These are phyloP conservation scores for Clonostachys chloroleuca DNA, from an alignment of 2,329 filamentous ascomycete species.

Conservation along the genomic window DNA sequence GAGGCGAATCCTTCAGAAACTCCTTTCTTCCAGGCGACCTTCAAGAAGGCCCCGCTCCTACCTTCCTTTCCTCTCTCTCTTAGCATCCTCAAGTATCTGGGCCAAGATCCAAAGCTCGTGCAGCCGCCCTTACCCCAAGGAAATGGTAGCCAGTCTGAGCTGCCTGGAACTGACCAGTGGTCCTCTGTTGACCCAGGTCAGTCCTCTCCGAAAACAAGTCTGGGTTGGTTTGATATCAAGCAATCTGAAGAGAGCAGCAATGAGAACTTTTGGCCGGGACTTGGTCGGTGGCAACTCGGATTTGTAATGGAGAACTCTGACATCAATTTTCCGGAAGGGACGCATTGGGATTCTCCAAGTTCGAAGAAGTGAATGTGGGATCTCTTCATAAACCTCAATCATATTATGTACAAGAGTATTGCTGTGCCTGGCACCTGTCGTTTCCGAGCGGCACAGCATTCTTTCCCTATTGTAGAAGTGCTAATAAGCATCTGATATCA, in stretches of 20 bases:
- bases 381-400: too few species aligned
- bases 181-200: slow-evolving; percentile 25
- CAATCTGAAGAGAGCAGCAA: slow-evolving; percentile 20
- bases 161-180: slow-evolving; percentile 44
- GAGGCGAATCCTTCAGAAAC: slow-evolving; percentile 15
- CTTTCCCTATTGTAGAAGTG: too few species aligned
- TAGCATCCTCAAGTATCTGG: slow-evolving; percentile 3
- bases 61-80: slow-evolving; percentile 1
- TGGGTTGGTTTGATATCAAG: slow-evolving; percentile 42
- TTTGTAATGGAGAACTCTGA: slow-evolving; percentile 28
- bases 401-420: too few species aligned
- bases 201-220: slow-evolving; percentile 17
- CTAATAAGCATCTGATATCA: too few species aligned
- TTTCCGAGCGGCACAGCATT: too few species aligned
- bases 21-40: slow-evolving; percentile 33
- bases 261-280: slow-evolving; percentile 41
- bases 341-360: not conserved
- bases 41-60: slow-evolving; percentile 15
- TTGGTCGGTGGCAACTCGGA: slow-evolving; percentile 37
- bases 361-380: not conserved
- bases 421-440: too few species aligned
- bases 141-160: slow-evolving; percentile 28
- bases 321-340: not conserved
- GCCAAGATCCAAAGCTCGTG: slow-evolving; percentile 31
- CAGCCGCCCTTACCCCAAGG: slow-evolving; percentile 43